phyloP scores from a whole-genome alignment of 495 filamentous ascomycete species.

The Elasticomyces elasticus region DNA sequence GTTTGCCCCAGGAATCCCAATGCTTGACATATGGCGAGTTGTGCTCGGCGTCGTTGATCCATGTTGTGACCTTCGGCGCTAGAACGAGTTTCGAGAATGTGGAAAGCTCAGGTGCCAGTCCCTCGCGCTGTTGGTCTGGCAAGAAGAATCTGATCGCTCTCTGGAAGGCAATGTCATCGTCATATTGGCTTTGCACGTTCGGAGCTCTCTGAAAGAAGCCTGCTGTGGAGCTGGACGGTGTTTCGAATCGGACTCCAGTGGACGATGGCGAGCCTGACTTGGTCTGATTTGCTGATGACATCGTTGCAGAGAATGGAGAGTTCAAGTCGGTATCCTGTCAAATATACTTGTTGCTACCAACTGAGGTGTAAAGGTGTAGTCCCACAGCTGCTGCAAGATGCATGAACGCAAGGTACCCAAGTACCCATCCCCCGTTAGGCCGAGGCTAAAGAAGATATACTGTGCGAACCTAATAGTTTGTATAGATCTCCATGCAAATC shows the following conservation, averaged over 20 bases:
- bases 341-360: no score
- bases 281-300: no score
- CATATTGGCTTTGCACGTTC: constrained; percentile 15
- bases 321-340: no score
- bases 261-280: no score
- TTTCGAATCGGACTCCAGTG: background rate
- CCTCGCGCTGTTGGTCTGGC: background rate
- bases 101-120: background rate
- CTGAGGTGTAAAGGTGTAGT: no score
- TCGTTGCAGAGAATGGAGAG: no score
- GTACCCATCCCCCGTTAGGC: no score
- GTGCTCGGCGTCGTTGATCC: constrained; percentile 48
- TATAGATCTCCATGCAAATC: no score
- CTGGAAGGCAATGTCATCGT: constrained; percentile 13
- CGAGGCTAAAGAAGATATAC: no score
- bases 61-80: constrained; percentile 35
- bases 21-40: constrained; percentile 46
- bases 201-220: constrained; percentile 25
- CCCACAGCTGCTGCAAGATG: no score
- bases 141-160: constrained; percentile 10
- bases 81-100: constrained; percentile 24
- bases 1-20: constrained; percentile 42
- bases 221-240: constrained; percentile 18
- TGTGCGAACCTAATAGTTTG: no score
- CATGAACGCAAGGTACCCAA: no score